Evolutionary conservation across 2,329 filamentous ascomycete species (phyloP), one percentile per base, ranked within the genome.

Genomic region (Fusarium sp.): DNA sequence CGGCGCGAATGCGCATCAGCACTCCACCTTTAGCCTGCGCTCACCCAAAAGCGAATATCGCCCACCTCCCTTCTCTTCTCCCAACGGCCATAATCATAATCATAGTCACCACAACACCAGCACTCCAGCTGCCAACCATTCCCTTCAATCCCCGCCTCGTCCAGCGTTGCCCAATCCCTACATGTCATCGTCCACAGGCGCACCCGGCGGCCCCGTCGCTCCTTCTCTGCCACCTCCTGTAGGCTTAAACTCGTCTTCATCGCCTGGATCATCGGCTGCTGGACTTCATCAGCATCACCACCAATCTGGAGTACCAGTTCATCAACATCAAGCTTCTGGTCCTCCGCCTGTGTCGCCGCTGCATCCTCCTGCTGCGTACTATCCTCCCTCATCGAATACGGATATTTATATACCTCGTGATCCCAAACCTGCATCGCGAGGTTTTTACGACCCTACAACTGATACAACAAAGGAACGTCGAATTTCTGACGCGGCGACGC

Each of bases 401-500:
- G 74, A 75, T 62, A 58, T 70, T 63, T 79, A 79, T 64, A n/a
- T 76, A 76, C 59, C 74, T 48, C 82, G 79, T 75, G 81, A 81
- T 55, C 55, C 53, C 19, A 81, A 82, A 75, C 74, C 80, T 56
- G 75, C 77, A 18, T 77, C 79, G 58, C 79, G 84, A 73, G 82
- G 82, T 76, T 86, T 85, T 78, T 87, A 87, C 79, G 85, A 87
- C 71, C 85, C 85, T 18, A 83, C 83, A 44, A 85, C 83, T 44
- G 85, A 87, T 78, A 82, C 81, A 64, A 82, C 81, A 50, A 81
- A 79, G 65, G 83, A 84, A 75, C 83, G 82, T 72, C 80, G 79
- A 65, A 77, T 82, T 70, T 84, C 72, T 68, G 84, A 86, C 74
- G 60, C 73, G 72, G 73, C 73, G 50, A 69, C 68, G 58, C 68